A percentile compares a stretch with the other conserved stretches of the same genome.
phyloP scores from a whole-genome alignment of 768 basidiomycete species.

The Russula vinacea region DNA sequence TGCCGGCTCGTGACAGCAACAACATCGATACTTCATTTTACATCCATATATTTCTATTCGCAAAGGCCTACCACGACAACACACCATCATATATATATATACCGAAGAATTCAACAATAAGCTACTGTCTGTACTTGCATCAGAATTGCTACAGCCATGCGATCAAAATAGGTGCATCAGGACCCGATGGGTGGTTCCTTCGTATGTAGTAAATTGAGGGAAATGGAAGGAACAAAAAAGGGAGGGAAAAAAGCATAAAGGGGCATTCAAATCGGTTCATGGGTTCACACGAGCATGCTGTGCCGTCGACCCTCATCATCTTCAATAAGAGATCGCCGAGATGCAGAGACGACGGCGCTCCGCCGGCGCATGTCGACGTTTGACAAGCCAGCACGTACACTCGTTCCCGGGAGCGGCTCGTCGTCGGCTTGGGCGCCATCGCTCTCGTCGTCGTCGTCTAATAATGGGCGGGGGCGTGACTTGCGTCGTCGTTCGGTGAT shows the following conservation, averaged over 20 bases:
- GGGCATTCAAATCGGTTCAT: slow-evolving; percentile 9
- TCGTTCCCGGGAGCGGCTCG: slow-evolving; percentile 42
- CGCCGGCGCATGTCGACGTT: slow-evolving; percentile 58
- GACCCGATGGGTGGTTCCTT: not conserved
- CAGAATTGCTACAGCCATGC: slow-evolving; percentile 19
- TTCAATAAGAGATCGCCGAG: slow-evolving; percentile 39
- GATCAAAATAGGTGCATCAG: slow-evolving; percentile 18
- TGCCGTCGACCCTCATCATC: slow-evolving; percentile 58
- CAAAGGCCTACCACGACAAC: slow-evolving; percentile 2
- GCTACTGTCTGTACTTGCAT: slow-evolving; percentile 27
- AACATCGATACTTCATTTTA: not conserved
- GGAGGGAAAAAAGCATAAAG: slow-evolving; percentile 3
- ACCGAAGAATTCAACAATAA: slow-evolving; percentile 22
- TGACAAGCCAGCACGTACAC: slow-evolving; percentile 42
- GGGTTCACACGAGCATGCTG: slow-evolving; percentile 55
- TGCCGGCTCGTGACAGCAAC: too few relatives aligned
- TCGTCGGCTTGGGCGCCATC: slow-evolving; percentile 72
- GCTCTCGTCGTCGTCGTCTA: slow-evolving; percentile 55
- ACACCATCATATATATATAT: slow-evolving; percentile 23
- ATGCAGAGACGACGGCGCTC: slow-evolving; percentile 33
- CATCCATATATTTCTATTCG: not conserved
- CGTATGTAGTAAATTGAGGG: slow-evolving; percentile 8
- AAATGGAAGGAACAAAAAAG: not conserved
- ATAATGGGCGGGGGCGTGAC: slow-evolving; percentile 47
- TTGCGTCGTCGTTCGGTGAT: slow-evolving; percentile 49